Percentiles rank a stretch among this genome's conserved stretches.
These are phyloP conservation scores for Nitzschia putrida DNA, from an alignment of 108 stramenopile genomes.

Conservation along the genomic window DNA sequence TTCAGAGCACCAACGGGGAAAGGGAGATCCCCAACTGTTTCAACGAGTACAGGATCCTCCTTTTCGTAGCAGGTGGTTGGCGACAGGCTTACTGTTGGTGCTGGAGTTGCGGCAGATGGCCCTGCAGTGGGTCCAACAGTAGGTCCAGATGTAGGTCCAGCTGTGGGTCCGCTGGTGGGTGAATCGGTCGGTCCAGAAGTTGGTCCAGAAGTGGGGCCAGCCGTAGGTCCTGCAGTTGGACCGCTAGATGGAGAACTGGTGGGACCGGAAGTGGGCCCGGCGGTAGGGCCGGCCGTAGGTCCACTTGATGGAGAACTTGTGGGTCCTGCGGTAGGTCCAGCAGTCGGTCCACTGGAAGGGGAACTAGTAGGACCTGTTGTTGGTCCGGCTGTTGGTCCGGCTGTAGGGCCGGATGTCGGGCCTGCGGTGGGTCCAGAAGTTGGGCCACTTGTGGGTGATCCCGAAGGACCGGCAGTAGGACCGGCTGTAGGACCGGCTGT, in stretches of 20 bases:
- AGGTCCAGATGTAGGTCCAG: slow-evolving; percentile 12
- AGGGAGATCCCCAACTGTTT: background rate
- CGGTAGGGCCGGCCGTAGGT: background rate
- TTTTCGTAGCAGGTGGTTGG: background rate
- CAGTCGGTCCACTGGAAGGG: background rate
- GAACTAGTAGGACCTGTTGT: background rate
- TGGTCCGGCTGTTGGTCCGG: background rate
- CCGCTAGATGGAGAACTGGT: background rate
- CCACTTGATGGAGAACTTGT: no score
- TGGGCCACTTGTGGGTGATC: background rate
- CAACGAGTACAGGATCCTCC: background rate
- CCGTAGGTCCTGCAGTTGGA: background rate
- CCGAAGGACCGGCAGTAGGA: background rate
- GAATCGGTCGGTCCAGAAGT: background rate
- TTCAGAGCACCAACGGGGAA: background rate
- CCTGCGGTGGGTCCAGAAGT: background rate
- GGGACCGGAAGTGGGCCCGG: background rate
- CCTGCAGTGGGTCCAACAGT: background rate
- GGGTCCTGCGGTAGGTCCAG: background rate
- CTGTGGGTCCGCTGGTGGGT: slow-evolving; percentile 5
- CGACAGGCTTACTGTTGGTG: background rate
- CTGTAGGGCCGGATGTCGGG: background rate
- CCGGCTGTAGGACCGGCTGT: background rate
- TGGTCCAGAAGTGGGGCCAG: background rate
- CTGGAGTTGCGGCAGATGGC: background rate